Base-by-base conservation (phyloP, 768 basidiomycete genomes). In the Austroboletus festivus region DNA sequence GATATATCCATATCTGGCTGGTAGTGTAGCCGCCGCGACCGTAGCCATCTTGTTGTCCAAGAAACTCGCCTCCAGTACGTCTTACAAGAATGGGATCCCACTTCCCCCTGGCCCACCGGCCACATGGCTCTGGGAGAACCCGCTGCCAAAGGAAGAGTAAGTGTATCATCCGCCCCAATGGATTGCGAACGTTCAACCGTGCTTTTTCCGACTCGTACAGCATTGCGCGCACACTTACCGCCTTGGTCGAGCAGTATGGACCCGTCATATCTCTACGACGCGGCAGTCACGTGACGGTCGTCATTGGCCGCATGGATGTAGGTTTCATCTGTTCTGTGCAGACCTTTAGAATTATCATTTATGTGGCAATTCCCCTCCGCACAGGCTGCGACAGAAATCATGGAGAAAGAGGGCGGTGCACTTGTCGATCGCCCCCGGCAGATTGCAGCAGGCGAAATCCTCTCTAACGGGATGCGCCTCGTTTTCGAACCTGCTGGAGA, bases 401-500 rank as follows among this genome's bases (percentile, higher is more conserved):
- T 83, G 79, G 81, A 82, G 59, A 77, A 77, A 39, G 77, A 81
- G 54, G 79, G 81, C 0, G 75, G 72, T 0, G 54, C 66, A 0
- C 66, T 77, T 13, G 73, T 71, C 0, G 81, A 83, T 52, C 64
- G 82, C 28, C 81, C 81, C 9, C 55, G 57, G 3, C 66, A 63
- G 19, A 76, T 82, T 38, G 71, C 81, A 0, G 80, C 72, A 0
- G 75, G 76, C 2, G 80, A 82, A 39, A 78, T 78, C 0, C 64
- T 83, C 1, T 78, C 75, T 0, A 75, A 75, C 2, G 79, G 76
- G 0, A 79, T 82, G 80, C 65, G 79, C 21, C 69, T 78, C 21
- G 45, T 82, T 23, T 57, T 81, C 3, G 74, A 73, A 4, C 71
- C 69, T 0, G 71, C 69, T 2, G 79, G 80, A 1, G 80, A 80